Evolutionary conservation across 2,329 filamentous ascomycete genomes (phyloP).

Genomic region (Aspergillus glaucus): DNA sequence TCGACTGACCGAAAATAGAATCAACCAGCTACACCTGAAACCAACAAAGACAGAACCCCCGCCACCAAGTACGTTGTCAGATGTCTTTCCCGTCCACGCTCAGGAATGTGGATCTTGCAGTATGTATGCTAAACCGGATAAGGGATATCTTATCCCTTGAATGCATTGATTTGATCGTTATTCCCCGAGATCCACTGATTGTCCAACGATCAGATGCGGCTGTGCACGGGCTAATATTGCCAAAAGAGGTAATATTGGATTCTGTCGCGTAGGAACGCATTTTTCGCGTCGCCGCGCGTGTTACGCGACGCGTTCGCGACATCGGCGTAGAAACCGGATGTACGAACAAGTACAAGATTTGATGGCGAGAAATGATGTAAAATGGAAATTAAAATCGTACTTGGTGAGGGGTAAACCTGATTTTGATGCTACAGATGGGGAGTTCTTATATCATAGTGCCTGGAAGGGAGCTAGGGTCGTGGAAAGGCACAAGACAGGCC

Average conservation of each 20-base stretch:
- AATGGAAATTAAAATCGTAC: background rate
- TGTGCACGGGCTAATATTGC: background rate
- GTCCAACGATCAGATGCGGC: too few species aligned
- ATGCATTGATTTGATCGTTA: background rate
- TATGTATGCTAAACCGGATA: too few species aligned
- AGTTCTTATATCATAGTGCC: background rate
- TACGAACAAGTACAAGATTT: too few species aligned
- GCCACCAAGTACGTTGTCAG: too few species aligned
- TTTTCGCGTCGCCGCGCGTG: background rate
- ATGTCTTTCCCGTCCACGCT: too few species aligned
- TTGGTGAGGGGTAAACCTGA: background rate
- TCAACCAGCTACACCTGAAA: too few species aligned
- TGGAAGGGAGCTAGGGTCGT: background rate
- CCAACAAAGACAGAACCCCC: too few species aligned
- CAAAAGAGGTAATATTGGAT: background rate
- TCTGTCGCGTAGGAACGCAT: background rate
- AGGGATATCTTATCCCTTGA: background rate
- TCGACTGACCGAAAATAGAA: too few species aligned
- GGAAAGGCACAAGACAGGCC: background rate
- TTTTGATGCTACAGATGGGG: background rate
- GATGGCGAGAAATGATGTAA: background rate
- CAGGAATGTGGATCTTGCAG: too few species aligned
- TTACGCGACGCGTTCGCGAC: background rate
- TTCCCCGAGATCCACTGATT: background rate
- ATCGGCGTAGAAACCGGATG: background rate